A percentile compares a stretch with the other conserved stretches of the same genome.
phyloP scores from a whole-genome alignment of 768 basidiomycete genomes.

The Suillus weaverae region DNA sequence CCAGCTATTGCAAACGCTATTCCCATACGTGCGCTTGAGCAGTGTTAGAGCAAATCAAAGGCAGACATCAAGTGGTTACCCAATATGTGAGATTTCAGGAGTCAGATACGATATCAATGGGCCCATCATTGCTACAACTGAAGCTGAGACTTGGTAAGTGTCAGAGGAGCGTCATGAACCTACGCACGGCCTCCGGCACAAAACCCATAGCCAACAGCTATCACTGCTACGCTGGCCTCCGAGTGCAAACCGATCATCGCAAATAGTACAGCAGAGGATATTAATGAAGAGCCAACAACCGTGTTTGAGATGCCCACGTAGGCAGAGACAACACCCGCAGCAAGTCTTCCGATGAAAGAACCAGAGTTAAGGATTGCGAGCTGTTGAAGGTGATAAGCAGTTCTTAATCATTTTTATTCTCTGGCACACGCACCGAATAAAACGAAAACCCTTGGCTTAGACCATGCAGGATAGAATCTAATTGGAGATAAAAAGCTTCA shows the following conservation, averaged over 20 bases:
- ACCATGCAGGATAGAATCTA: slow-evolving; percentile 51
- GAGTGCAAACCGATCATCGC: slow-evolving; percentile 41
- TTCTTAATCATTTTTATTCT: not conserved
- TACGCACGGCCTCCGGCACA: slow-evolving; percentile 44
- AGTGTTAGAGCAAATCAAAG: slow-evolving; percentile 2
- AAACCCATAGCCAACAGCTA: slow-evolving; percentile 47
- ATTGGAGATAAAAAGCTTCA: slow-evolving; percentile 58
- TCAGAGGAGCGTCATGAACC: not conserved
- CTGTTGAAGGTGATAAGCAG: slow-evolving; percentile 20
- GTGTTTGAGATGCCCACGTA: slow-evolving; percentile 46
- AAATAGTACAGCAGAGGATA: slow-evolving; percentile 42
- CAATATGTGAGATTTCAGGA: slow-evolving; percentile 50
- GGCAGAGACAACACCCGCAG: slow-evolving; percentile 37
- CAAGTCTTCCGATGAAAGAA: slow-evolving; percentile 37
- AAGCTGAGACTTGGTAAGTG: not conserved
- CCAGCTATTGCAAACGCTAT: slow-evolving; percentile 49
- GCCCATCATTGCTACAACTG: slow-evolving; percentile 42
- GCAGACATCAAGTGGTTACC: slow-evolving; percentile 25
- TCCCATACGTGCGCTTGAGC: slow-evolving; percentile 39
- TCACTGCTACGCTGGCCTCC: slow-evolving; percentile 36
- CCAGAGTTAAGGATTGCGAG: slow-evolving; percentile 39
- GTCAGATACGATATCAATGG: slow-evolving; percentile 48
- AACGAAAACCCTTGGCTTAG: slow-evolving; percentile 49
- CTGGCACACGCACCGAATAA: slow-evolving; percentile 43
- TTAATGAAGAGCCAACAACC: slow-evolving; percentile 37